Evolutionary conservation across 345 rosid species (phyloP), one percentile per base, ranked within the genome.

Genomic region (Eucalyptus cloeziana): DNA sequence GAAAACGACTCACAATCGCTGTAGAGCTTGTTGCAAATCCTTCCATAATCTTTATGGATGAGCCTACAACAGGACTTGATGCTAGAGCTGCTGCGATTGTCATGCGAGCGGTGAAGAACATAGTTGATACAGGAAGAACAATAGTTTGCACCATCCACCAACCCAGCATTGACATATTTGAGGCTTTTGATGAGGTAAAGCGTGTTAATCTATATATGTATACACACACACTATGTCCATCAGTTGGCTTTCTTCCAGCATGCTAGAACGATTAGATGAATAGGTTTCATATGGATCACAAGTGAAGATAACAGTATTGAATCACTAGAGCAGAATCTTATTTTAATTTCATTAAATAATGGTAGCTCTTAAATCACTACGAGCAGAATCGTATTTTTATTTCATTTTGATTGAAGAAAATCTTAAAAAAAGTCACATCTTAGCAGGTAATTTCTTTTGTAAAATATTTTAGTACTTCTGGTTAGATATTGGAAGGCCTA

Each of bases 51-150:
- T 96, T 96, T 90, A 96, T 96, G 99, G 99, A 96, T 88, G 98
- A 96, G 89, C 99, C 99, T 45, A 95, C 99, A 49, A 94, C 99
- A 4, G 96, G 99, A 50, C 90, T 96, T n/a, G 98, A 96, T 89
- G 99, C 98, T 80, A 93, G 98, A 93, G 93, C 99, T 33, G 99
- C 99, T 10, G 99, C 97, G 83, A 94, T 96, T 85, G 97, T 96
- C 76, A 94, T 96, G 97, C 90, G 99, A 89, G 96, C 95, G 52
- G 97, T 95, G 92, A 96, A 95, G 91, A 96, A 96, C 87, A 91
- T 96, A 1, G 97, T 92, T 33, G 95, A 95, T 27, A 96, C 97
- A 15, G 98, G 98, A 87, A 91, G 99, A 91, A 96, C 99, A 52
- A 92, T 95, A 16, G 98, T 96, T 22, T 96, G 98, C 91, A 96